These are phyloP conservation scores for Bipolaris sorokiniana DNA, from an alignment of 2,329 filamentous ascomycete species.

Conservation along the genomic window DNA sequence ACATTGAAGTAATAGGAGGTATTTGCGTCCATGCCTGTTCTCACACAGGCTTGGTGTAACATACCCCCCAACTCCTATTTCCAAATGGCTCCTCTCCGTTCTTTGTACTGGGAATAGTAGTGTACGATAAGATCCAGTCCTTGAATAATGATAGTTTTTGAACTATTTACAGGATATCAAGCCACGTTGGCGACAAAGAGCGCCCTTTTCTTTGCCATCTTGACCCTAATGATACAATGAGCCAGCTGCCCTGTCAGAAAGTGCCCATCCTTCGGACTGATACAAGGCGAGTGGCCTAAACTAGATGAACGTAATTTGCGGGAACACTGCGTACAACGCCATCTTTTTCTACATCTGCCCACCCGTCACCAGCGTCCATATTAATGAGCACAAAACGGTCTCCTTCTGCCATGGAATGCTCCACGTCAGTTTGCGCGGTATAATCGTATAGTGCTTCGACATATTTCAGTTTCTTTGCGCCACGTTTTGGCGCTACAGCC, in stretches of 20 bases:
- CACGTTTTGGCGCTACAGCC: conserved; percentile 85
- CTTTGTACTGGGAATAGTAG: background rate
- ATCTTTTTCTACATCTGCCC: conserved; percentile 95
- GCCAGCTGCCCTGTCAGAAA: conserved; percentile 6
- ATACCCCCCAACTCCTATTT: too few species aligned
- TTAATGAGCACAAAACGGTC: conserved; percentile 90
- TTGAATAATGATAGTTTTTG: background rate
- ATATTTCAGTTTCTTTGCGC: conserved; percentile 92
- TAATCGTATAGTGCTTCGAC: conserved; percentile 95
- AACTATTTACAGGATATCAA: conserved; percentile 15
- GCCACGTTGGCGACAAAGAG: background rate
- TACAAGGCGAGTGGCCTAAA: conserved; percentile 51
- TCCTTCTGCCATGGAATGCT: conserved; percentile 89
- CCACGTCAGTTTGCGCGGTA: conserved; percentile 79
- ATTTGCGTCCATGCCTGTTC: too few species aligned
- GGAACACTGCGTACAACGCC: conserved; percentile 88
- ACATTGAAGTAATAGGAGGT: too few species aligned
- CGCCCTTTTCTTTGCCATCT: background rate
- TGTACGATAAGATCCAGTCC: background rate
- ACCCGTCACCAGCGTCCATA: conserved; percentile 89
- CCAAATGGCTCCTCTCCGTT: too few species aligned
- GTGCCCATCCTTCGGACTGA: conserved; percentile 19
- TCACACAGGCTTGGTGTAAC: too few species aligned
- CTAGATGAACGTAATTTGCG: conserved; percentile 86
- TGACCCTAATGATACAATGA: background rate